Percentiles rank a stretch among this genome's conserved stretches.
Conservation (phyloP, 768 basidiomycete genomes). For the Panellus pusillus region DNA sequence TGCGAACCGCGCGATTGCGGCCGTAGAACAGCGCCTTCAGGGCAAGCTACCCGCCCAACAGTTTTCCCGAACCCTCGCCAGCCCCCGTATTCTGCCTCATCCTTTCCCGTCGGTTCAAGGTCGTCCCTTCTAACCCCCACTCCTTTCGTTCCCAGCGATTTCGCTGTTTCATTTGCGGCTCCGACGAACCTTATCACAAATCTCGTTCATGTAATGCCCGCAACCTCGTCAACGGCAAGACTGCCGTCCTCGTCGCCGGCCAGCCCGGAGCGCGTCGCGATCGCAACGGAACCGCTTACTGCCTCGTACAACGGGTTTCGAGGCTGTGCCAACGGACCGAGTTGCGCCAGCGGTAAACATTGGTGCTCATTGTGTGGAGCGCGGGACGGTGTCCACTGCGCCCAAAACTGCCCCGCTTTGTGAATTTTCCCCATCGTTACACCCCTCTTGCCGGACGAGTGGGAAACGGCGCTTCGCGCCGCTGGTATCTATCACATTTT, state of each 20-base stretch:
- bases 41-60: too few species aligned
- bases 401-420: slow-evolving; percentile 16
- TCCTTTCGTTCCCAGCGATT: background rate
- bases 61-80: too few species aligned
- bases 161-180: slow-evolving; percentile 19
- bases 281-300: slow-evolving; percentile 8
- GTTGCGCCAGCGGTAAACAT: slow-evolving; percentile 6
- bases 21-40: too few species aligned
- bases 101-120: too few species aligned
- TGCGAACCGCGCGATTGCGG: background rate
- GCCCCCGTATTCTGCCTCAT: too few species aligned
- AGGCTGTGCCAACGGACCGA: background rate
- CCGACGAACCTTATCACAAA: slow-evolving; percentile 2
- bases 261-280: background rate
- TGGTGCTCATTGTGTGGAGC: slow-evolving; percentile 22
- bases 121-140: too few species aligned
- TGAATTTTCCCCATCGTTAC: slow-evolving; percentile 26
- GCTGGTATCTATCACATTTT: slow-evolving; percentile 18
- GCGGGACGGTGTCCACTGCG: slow-evolving; percentile 9
- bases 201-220: slow-evolving; percentile 1
- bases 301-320: slow-evolving; percentile 20
- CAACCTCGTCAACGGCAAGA: slow-evolving; percentile 10
- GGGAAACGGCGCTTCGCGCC: slow-evolving; percentile 8
- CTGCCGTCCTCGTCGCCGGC: slow-evolving; percentile 1
- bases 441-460: slow-evolving; percentile 23